Evolutionary conservation across 1,284 basidiomycete genomes (phyloP).

Genomic region (Chondrostereum purpureum): DNA sequence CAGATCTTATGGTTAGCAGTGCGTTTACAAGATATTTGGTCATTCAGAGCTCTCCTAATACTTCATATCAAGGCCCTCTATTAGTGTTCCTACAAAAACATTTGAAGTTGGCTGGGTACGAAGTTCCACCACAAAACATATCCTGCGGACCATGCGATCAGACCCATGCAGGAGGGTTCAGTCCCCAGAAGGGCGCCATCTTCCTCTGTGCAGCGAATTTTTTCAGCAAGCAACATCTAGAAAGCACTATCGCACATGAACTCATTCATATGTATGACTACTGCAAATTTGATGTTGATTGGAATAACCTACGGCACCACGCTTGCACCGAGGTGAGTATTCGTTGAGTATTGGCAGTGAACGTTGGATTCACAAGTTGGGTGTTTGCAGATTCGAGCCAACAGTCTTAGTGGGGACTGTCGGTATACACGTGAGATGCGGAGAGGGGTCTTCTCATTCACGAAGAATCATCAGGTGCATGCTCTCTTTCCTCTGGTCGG

Average conservation of each 20-base stretch:
- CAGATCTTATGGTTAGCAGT: slow-evolving; percentile 49
- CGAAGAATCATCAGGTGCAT: slow-evolving; percentile 88
- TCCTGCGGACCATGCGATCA: slow-evolving; percentile 78
- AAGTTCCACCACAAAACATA: slow-evolving; percentile 63
- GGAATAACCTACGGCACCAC: slow-evolving; percentile 86
- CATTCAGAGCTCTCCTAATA: slow-evolving; percentile 3
- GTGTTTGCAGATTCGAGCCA: slow-evolving; percentile 93
- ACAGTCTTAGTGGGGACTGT: slow-evolving; percentile 91
- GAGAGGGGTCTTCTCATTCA: slow-evolving; percentile 72
- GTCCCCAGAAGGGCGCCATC: slow-evolving; percentile 68
- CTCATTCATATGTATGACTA: slow-evolving; percentile 97
- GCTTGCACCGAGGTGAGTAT: slow-evolving; percentile 87
- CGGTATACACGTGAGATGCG: slow-evolving; percentile 75
- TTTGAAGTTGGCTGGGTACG: slow-evolving; percentile 65
- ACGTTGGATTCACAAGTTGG: too few relatives aligned
- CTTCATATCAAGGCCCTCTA: slow-evolving; percentile 58
- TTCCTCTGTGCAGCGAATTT: slow-evolving; percentile 82
- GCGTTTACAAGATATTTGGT: slow-evolving; percentile 16
- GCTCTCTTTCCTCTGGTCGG: slow-evolving; percentile 7
- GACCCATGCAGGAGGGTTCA: slow-evolving; percentile 77
- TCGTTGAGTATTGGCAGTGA: too few relatives aligned
- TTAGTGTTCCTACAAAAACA: slow-evolving; percentile 89
- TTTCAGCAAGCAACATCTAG: slow-evolving; percentile 80
- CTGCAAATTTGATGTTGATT: slow-evolving; percentile 90
- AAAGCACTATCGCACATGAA: slow-evolving; percentile 91